These are phyloP conservation scores for Lepraria neglecta DNA, from an alignment of 495 filamentous ascomycete species.

Conservation along the genomic window DNA sequence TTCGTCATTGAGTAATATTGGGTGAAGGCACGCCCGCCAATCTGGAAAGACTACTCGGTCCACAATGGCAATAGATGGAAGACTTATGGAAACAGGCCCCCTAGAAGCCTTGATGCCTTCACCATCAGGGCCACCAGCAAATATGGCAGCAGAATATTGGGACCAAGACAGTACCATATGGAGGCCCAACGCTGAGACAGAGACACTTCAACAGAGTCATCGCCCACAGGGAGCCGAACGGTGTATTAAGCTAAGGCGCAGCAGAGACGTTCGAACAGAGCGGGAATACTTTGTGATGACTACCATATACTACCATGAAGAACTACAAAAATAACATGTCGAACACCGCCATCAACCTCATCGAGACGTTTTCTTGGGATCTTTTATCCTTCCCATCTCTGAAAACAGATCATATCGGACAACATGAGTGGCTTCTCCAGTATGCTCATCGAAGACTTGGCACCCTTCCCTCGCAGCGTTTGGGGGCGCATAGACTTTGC, in stretches of 20 bases:
- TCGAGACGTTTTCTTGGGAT: background rate
- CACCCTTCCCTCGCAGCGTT: conserved; percentile 73
- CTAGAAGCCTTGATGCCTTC: conserved; percentile 6
- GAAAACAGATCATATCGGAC: conserved; percentile 59
- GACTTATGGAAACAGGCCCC: conserved; percentile 8
- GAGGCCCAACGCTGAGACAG: background rate
- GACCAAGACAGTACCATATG: too few species aligned
- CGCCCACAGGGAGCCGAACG: background rate
- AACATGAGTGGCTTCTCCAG: conserved; percentile 65
- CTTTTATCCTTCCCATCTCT: conserved; percentile 30
- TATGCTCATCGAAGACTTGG: conserved; percentile 62
- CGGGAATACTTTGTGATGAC: background rate
- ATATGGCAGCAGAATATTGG: too few species aligned
- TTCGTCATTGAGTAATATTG: conserved; percentile 1
- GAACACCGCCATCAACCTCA: background rate
- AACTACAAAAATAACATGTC: background rate
- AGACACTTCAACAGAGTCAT: background rate
- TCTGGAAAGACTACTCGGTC: background rate
- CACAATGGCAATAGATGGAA: background rate
- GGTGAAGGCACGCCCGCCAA: conserved; percentile 12
- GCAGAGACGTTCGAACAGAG: background rate
- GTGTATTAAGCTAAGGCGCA: background rate
- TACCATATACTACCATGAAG: background rate
- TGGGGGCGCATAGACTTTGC: conserved; percentile 77
- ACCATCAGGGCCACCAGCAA: background rate